Evolutionary conservation across 768 basidiomycete species (phyloP).

Genomic region (Ramaria sp.): DNA sequence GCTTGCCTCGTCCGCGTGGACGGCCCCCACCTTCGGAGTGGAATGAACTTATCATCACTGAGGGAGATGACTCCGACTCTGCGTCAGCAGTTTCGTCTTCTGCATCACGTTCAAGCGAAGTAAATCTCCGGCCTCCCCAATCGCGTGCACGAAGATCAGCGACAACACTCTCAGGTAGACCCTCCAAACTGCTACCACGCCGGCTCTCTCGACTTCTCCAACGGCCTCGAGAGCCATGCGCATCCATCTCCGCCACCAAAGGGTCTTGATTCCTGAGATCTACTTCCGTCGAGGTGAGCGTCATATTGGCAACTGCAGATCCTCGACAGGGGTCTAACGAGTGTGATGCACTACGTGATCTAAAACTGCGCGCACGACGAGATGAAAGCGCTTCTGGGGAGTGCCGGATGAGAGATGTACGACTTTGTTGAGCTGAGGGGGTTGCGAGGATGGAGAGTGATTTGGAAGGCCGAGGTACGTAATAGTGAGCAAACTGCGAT

Average conservation of each 20-base stretch:
- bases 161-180: conserved; percentile 1
- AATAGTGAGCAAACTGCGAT: conserved; percentile 74
- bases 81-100: conserved; percentile 33
- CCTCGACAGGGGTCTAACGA: conserved; percentile 27
- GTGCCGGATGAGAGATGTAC: conserved; percentile 6
- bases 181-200: conserved; percentile 1
- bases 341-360: background rate
- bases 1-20: conserved; percentile 33
- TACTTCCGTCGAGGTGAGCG: conserved; percentile 29
- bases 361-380: background rate
- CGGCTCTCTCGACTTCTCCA: background rate
- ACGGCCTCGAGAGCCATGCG: background rate
- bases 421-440: conserved; percentile 28
- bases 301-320: conserved; percentile 59
- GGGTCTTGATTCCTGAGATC: background rate
- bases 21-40: conserved; percentile 52
- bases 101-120: conserved; percentile 15
- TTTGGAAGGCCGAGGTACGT: conserved; percentile 24
- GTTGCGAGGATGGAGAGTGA: conserved; percentile 28
- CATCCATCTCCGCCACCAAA: background rate
- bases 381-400: background rate
- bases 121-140: background rate
- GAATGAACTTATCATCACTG: conserved; percentile 61
- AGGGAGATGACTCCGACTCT: conserved; percentile 33
- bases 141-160: background rate